phyloP scores from a whole-genome alignment of 225 moss, liverwort and hornwort species.

The Thuidium tamariscinum region DNA sequence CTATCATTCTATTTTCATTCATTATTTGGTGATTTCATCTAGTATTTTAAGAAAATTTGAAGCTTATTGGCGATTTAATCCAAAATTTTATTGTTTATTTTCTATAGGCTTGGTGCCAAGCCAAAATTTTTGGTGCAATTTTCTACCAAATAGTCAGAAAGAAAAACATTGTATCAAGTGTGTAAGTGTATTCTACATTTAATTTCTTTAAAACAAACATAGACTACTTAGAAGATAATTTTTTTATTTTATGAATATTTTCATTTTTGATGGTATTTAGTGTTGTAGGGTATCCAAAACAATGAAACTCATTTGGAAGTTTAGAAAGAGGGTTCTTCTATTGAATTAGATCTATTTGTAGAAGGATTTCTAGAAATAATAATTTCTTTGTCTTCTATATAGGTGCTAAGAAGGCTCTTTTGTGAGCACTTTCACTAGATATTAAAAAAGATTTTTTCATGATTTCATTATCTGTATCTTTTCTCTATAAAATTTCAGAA shows the following conservation, averaged over 20 bases:
- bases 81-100: too few species aligned
- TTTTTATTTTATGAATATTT: background rate
- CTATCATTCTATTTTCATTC: too few species aligned
- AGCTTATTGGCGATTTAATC: too few species aligned
- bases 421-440: accelerated
- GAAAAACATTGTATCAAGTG: too few species aligned
- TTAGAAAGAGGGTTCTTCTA: background rate
- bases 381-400: background rate
- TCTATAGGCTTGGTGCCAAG: too few species aligned
- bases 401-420: background rate
- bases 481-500: accelerated
- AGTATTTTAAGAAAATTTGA: too few species aligned
- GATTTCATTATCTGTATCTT: background rate
- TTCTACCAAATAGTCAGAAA: too few species aligned
- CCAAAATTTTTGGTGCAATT: too few species aligned
- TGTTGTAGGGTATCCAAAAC: background rate
- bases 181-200: background rate
- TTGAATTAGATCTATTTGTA: background rate
- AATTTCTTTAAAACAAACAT: too few species aligned
- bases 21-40: too few species aligned
- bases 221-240: background rate
- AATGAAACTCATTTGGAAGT: background rate
- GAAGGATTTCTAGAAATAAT: background rate
- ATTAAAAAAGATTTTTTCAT: background rate
- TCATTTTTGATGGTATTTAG: background rate